Percentiles rank a stretch among this genome's conserved stretches.
phyloP scores from a whole-genome alignment of 495 filamentous ascomycete genomes.

The Aspergillus indologenus region DNA sequence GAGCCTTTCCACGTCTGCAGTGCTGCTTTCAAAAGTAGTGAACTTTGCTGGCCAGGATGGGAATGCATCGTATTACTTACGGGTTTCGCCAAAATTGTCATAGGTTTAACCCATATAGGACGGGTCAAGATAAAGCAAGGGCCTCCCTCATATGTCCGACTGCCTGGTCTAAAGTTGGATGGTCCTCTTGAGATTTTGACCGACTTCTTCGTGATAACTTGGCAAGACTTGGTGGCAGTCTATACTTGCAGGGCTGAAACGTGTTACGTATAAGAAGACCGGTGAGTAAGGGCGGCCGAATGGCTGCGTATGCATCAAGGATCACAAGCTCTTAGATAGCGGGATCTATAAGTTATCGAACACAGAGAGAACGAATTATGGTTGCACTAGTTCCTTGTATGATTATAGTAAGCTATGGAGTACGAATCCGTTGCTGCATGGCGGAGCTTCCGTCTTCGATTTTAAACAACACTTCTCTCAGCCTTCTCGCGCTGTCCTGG shows the following conservation, averaged over 20 bases:
- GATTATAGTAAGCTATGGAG: not conserved
- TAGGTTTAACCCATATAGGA: not conserved
- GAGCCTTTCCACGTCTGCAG: not conserved
- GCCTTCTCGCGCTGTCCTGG: slow-evolving; percentile 8
- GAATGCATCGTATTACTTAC: not conserved
- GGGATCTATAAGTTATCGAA: not conserved
- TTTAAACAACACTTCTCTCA: slow-evolving; percentile 18
- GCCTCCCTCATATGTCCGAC: not conserved
- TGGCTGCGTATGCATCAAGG: not conserved
- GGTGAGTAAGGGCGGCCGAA: not conserved
- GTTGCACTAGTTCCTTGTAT: not conserved
- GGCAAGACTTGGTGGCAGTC: not conserved
- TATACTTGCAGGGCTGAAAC: not conserved
- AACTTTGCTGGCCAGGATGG: not conserved
- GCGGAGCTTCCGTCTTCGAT: not conserved
- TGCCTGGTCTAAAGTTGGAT: not conserved
- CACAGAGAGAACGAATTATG: not conserved
- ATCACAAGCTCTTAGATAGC: not conserved
- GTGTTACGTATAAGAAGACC: not conserved
- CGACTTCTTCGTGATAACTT: not conserved
- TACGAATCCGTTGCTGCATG: not conserved
- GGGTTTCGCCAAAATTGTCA: not conserved
- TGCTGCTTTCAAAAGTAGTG: not conserved
- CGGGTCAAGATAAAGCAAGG: not conserved
- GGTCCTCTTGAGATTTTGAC: not conserved